Evolutionary conservation across 2,329 filamentous ascomycete genomes (phyloP).

Genomic region (Claviceps citrina): DNA sequence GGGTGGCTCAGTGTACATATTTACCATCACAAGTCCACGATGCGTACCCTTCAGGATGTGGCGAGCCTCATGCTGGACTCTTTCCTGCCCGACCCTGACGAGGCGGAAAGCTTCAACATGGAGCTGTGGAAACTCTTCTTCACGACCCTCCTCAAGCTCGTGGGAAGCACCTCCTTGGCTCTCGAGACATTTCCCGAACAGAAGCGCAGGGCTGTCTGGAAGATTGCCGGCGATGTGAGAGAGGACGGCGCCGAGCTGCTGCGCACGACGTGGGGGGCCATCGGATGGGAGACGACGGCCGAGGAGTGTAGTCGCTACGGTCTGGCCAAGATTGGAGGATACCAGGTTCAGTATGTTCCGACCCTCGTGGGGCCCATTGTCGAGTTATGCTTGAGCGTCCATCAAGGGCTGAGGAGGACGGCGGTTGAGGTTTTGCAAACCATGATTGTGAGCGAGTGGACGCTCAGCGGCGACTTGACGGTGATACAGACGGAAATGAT

Average conservation of each 20-base stretch:
- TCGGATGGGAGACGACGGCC: slow-evolving; percentile 80
- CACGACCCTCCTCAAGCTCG: slow-evolving; percentile 70
- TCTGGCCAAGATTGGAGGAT: slow-evolving; percentile 75
- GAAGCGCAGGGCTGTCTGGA: slow-evolving; percentile 92
- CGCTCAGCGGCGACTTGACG: slow-evolving; percentile 77
- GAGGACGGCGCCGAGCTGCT: slow-evolving; percentile 81
- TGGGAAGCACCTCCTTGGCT: slow-evolving; percentile 75
- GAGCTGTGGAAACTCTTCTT: slow-evolving; percentile 93
- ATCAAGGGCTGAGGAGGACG: slow-evolving; percentile 76
- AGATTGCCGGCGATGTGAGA: slow-evolving; percentile 91
- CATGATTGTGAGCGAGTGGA: slow-evolving; percentile 99
- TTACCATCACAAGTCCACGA: slow-evolving; percentile 79
- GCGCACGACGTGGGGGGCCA: slow-evolving; percentile 77
- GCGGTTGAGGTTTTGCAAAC: slow-evolving; percentile 88
- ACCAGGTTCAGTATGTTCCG: slow-evolving; percentile 96
- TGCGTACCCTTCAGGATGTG: slow-evolving; percentile 72
- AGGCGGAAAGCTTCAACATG: slow-evolving; percentile 82
- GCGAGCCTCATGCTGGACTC: slow-evolving; percentile 65
- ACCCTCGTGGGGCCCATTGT: slow-evolving; percentile 81
- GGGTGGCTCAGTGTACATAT: slow-evolving; percentile 89
- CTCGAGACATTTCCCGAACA: slow-evolving; percentile 95
- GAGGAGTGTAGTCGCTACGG: slow-evolving; percentile 70
- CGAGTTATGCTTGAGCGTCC: slow-evolving; percentile 85
- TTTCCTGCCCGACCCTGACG: slow-evolving; percentile 76
- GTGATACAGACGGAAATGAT: slow-evolving; percentile 94